These are phyloP conservation scores for Pseudocercospora vitis DNA, from an alignment of 2,329 filamentous ascomycete genomes.

Conservation along the genomic window DNA sequence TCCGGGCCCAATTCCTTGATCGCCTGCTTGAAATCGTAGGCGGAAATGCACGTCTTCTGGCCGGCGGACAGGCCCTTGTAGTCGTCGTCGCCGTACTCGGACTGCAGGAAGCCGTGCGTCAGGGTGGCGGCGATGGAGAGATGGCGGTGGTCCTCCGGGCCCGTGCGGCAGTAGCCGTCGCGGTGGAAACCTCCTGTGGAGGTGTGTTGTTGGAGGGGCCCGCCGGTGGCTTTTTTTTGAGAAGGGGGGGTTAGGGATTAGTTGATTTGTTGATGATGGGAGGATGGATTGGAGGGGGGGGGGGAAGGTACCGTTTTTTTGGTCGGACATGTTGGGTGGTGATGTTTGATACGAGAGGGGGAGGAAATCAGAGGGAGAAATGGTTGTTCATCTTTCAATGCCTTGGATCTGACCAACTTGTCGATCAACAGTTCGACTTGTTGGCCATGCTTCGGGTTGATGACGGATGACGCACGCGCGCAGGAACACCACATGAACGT, in stretches of 20 bases:
- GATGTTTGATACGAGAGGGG: not conserved
- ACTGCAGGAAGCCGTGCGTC: conserved; percentile 23
- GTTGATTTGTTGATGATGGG: not conserved
- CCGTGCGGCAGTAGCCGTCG: conserved; percentile 22
- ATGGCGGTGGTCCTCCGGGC: conserved; percentile 12
- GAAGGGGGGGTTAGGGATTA: not conserved
- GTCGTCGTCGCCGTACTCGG: conserved; percentile 23
- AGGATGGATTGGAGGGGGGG: not conserved
- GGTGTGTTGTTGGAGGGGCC: too few species aligned
- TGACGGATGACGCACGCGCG: not conserved
- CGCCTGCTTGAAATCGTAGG: conserved; percentile 18
- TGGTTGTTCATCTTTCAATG: not conserved
- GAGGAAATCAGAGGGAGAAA: not conserved
- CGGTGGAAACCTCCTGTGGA: conserved; percentile 23
- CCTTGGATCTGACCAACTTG: too few species aligned
- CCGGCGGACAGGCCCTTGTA: conserved; percentile 20
- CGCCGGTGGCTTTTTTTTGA: not conserved
- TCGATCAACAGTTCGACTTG: too few species aligned
- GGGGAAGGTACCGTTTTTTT: not conserved
- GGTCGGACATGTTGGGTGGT: not conserved
- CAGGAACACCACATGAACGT: not conserved
- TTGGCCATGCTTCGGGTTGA: not conserved
- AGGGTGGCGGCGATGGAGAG: conserved; percentile 25
- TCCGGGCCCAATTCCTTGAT: conserved; percentile 22
- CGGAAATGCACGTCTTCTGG: conserved; percentile 23